Evolutionary conservation across 768 basidiomycete species (phyloP).

Genomic region (Mrakia gelida): DNA sequence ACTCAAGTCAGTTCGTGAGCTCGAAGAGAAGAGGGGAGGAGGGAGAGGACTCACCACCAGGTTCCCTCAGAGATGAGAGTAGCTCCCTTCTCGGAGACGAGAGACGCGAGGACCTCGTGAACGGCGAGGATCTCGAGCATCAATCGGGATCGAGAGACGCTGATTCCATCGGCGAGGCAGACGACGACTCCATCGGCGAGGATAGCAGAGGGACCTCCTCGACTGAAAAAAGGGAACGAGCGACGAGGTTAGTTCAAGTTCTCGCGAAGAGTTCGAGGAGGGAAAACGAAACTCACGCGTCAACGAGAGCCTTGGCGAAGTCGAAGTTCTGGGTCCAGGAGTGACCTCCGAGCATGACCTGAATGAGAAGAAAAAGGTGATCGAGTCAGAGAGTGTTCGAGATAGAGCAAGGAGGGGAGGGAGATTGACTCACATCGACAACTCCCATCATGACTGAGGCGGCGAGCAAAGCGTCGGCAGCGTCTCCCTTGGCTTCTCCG

Average conservation of each 20-base stretch:
- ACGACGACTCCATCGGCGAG: slow-evolving; percentile 39
- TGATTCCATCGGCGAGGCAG: slow-evolving; percentile 39
- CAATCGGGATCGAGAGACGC: slow-evolving; percentile 45
- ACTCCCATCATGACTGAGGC: slow-evolving; percentile 36
- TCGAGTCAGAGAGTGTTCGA: background rate
- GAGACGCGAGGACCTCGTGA: slow-evolving; percentile 29
- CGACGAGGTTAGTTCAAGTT: background rate
- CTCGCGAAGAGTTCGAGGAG: background rate
- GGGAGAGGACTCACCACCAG: slow-evolving; percentile 45
- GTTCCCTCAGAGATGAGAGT: slow-evolving; percentile 42
- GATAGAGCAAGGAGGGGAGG: background rate
- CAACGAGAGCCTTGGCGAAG: slow-evolving; percentile 47
- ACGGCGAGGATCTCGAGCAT: slow-evolving; percentile 43
- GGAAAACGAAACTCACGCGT: slow-evolving; percentile 42
- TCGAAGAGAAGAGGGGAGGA: background rate
- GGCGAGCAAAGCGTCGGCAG: slow-evolving; percentile 46
- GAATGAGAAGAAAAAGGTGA: background rate
- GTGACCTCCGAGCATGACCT: slow-evolving; percentile 45
- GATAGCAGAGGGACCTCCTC: slow-evolving; percentile 49
- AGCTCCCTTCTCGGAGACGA: slow-evolving; percentile 44
- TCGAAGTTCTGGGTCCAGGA: slow-evolving; percentile 48
- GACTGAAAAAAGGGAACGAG: slow-evolving; percentile 33
- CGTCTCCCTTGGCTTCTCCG: slow-evolving; percentile 41
- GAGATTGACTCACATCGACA: slow-evolving; percentile 34
- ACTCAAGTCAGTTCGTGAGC: too few relatives aligned